Conservation (phyloP, 2,329 filamentous ascomycete species). For the Rhexocercosporidium sp. region DNA sequence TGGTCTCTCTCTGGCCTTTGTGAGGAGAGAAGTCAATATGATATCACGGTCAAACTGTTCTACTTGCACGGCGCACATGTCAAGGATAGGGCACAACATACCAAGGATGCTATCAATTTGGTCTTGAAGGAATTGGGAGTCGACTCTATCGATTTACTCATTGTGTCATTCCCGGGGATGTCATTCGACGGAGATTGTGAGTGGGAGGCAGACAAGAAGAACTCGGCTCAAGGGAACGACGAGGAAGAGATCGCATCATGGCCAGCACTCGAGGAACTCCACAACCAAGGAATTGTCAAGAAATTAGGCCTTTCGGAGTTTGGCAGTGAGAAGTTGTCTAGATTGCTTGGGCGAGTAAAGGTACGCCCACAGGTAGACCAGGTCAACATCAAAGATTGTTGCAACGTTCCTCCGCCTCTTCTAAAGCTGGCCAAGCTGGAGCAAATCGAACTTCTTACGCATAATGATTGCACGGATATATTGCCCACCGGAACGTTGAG, state of each 20-base stretch:
- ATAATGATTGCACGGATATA: constrained; percentile 93
- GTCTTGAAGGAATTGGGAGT: constrained; percentile 82
- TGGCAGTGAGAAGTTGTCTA: constrained; percentile 79
- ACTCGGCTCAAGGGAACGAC: constrained; percentile 66
- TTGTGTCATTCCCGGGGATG: constrained; percentile 91
- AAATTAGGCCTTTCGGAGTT: constrained; percentile 90
- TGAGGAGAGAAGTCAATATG: constrained; percentile 85
- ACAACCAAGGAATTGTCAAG: constrained; percentile 71
- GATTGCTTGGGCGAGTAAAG: constrained; percentile 73
- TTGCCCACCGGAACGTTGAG: constrained; percentile 83
- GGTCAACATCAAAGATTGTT: constrained; percentile 96
- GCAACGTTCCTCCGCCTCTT: constrained; percentile 89
- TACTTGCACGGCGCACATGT: constrained; percentile 77
- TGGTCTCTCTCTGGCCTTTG: constrained; percentile 72
- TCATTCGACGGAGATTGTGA: constrained; percentile 93
- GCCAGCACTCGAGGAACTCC: constrained; percentile 74
- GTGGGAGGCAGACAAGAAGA: constrained; percentile 70
- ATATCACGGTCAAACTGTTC: constrained; percentile 95
- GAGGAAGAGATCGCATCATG: constrained; percentile 73
- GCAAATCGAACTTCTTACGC: constrained; percentile 86
- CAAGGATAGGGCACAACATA: constrained; percentile 70
- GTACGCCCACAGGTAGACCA: constrained; percentile 86
- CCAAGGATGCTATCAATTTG: constrained; percentile 77
- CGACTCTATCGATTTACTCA: constrained; percentile 80
- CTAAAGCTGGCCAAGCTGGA: constrained; percentile 82